Percentiles rank a stretch among this genome's conserved stretches.
phyloP scores from a whole-genome alignment of 2,329 filamentous ascomycete genomes.

The Epichloe typhina region DNA sequence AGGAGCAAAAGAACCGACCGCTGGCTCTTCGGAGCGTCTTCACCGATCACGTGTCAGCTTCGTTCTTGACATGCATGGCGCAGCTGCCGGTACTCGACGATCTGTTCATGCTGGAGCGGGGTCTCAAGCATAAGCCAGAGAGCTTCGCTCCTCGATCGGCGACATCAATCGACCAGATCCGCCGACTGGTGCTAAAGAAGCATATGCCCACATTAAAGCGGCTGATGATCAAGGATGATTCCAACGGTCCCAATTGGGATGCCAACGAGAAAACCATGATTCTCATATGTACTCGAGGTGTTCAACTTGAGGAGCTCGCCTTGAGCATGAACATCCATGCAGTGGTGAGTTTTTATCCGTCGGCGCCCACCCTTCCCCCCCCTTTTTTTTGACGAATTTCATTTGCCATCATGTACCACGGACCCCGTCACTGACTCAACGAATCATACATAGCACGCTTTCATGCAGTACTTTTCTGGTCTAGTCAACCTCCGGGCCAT shows the following conservation, averaged over 20 bases:
- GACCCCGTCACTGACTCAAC: neutral
- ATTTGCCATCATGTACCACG: no score
- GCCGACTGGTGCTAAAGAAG: constrained; percentile 41
- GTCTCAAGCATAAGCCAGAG: constrained; percentile 36
- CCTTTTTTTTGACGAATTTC: no score
- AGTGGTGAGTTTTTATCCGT: constrained; percentile 30
- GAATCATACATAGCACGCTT: constrained; percentile 37
- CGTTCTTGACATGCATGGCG: constrained; percentile 40
- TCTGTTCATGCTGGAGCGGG: constrained; percentile 45
- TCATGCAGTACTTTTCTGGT: constrained; percentile 39
- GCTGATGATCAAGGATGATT: constrained; percentile 48
- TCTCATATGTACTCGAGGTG: constrained; percentile 38
- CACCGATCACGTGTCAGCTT: constrained; percentile 46
- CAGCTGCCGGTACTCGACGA: constrained; percentile 42
- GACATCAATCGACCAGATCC: constrained; percentile 44
- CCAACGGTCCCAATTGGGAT: constrained; percentile 39
- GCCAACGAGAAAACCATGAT: constrained; percentile 39
- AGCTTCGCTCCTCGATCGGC: constrained; percentile 37
- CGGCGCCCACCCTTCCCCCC: no score
- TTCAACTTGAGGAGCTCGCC: constrained; percentile 40
- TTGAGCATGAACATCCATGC: constrained; percentile 39
- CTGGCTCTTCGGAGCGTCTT: constrained; percentile 44
- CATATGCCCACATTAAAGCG: constrained; percentile 41
- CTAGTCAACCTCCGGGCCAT: constrained; percentile 38
- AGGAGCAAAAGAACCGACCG: constrained; percentile 37